phyloP scores from a whole-genome alignment of 805 yeast genomes.

The Candida jianshihensis region DNA sequence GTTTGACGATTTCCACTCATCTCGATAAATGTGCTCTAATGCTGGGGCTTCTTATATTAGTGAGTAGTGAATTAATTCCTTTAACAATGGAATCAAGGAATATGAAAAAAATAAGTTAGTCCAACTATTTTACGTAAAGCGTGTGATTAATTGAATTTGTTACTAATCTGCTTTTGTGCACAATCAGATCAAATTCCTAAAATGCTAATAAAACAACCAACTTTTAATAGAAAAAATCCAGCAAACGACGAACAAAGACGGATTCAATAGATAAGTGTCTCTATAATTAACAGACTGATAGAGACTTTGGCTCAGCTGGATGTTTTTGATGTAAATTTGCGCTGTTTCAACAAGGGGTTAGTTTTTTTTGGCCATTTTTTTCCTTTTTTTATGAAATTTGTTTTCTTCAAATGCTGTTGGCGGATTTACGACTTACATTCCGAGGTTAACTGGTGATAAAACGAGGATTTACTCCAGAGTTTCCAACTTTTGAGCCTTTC shows the following conservation, averaged over 20 bases:
- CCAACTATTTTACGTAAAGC: neutral
- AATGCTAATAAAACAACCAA: neutral
- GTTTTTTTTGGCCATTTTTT: neutral
- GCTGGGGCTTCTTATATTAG: neutral
- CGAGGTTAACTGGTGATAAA: too few relatives aligned
- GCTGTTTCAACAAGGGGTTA: neutral
- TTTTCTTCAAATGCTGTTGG: neutral
- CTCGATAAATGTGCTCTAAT: neutral
- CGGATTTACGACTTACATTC: neutral
- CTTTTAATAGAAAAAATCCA: neutral
- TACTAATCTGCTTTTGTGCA: neutral
- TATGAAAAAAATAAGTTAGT: neutral
- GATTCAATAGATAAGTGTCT: neutral
- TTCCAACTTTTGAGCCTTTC: too few relatives aligned
- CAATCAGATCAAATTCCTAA: neutral
- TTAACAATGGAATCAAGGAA: neutral
- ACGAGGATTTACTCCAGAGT: too few relatives aligned
- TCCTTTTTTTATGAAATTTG: neutral
- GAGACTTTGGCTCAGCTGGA: neutral
- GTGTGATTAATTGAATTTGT: too few relatives aligned
- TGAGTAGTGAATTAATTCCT: neutral
- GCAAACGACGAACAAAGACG: neutral
- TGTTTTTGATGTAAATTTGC: neutral
- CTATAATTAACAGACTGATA: neutral
- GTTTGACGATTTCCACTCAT: slow-evolving; percentile 3